Evolutionary conservation across 1,284 basidiomycete species (phyloP).

Genomic region (Phellopilus nigrolimitatus): DNA sequence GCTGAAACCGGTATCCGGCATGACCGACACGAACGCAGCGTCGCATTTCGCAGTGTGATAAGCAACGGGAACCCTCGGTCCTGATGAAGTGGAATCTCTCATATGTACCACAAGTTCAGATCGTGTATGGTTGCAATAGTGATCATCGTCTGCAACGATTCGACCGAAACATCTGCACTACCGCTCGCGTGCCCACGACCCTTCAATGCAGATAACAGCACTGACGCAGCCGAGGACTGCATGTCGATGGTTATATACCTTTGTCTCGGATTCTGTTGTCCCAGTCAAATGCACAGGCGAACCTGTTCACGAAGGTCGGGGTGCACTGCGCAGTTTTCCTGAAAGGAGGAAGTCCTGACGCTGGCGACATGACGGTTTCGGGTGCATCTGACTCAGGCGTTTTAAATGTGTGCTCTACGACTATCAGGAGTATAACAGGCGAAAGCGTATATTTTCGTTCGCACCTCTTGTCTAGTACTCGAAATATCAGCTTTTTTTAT

Average conservation of each 20-base stretch:
- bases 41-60: slow-evolving; percentile 61
- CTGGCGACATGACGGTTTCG: slow-evolving; percentile 31
- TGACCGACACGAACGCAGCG: slow-evolving; percentile 41
- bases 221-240: slow-evolving; percentile 66
- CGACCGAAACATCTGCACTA: slow-evolving; percentile 46
- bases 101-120: slow-evolving; percentile 43
- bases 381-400: slow-evolving; percentile 55
- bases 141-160: slow-evolving; percentile 39
- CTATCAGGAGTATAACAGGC: slow-evolving; percentile 50
- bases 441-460: not conserved
- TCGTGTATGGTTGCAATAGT: no score
- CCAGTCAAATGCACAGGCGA: slow-evolving; percentile 51
- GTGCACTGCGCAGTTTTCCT: slow-evolving; percentile 66
- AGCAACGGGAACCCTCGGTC: slow-evolving; percentile 52
- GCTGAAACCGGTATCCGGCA: slow-evolving; percentile 54
- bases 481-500: no score
- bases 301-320: slow-evolving; percentile 61
- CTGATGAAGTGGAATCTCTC: slow-evolving; percentile 54
- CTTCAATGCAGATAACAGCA: slow-evolving; percentile 37
- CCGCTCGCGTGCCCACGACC: slow-evolving; percentile 72
- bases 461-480: no score
- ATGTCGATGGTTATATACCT: slow-evolving; percentile 68
- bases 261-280: slow-evolving; percentile 37
- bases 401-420: slow-evolving; percentile 69
- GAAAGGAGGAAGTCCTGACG: slow-evolving; percentile 54